Conservation (phyloP, 495 filamentous ascomycete species). For the Hypoxylon lienhwacheense region DNA sequence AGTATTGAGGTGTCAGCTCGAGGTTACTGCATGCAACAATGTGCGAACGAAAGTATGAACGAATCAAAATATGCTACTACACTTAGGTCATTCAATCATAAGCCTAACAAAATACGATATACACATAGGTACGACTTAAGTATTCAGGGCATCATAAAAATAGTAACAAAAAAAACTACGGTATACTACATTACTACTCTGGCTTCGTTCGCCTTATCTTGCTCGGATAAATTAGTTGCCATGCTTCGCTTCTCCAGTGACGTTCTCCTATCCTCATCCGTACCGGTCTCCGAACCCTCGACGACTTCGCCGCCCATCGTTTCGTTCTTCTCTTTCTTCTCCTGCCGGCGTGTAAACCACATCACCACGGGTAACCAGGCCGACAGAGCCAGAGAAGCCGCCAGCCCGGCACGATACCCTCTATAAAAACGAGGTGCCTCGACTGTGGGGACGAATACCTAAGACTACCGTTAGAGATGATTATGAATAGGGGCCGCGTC, state of each 20-base stretch:
- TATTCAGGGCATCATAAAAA: no score
- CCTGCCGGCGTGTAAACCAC: conserved; percentile 17
- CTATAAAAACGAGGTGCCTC: conserved; percentile 20
- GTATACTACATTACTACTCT: conserved; percentile 4
- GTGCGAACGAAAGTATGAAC: no score
- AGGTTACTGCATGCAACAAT: no score
- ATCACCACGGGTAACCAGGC: conserved; percentile 18
- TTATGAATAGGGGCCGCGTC: not conserved
- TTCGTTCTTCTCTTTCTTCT: conserved; percentile 8
- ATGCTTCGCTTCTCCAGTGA: conserved; percentile 13
- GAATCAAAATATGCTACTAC: no score
- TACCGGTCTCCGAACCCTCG: conserved; percentile 8
- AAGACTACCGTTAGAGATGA: not conserved
- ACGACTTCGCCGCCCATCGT: conserved; percentile 4
- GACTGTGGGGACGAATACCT: conserved; percentile 25
- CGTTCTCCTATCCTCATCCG: conserved; percentile 10
- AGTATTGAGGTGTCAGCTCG: no score
- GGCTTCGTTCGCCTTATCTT: conserved; percentile 15
- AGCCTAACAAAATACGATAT: no score
- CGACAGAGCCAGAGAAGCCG: conserved; percentile 13
- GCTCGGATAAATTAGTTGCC: conserved; percentile 3
- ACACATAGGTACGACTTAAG: no score
- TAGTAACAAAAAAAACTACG: no score
- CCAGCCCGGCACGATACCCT: conserved; percentile 20
- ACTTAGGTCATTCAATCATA: no score